Base-by-base conservation (phyloP, 805 yeast genomes). In the Candida coquimbonensis region DNA sequence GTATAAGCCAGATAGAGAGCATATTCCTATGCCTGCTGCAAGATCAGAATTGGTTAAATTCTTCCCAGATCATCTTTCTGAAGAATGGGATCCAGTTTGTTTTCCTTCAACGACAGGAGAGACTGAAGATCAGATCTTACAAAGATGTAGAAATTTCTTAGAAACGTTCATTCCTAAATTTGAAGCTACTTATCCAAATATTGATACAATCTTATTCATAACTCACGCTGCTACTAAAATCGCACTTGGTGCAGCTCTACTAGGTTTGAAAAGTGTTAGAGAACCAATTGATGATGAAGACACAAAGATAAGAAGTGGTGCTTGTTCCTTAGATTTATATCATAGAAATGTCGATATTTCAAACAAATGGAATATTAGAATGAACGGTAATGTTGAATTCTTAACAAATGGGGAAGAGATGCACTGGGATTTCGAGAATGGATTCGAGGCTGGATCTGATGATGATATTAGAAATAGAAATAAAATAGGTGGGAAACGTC, bases 181-280 rank as follows among this genome's bases (percentile, higher is more conserved):
- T 44, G 83, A 82, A 51, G 48, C 56, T 8, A 66, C 72, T 48
- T 74, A 66, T 55, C 95, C 96, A 0, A 67, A 78, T 2, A 68
- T 79, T 31, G 78, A 80, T 34, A 70, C 80, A 0, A 68, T 93
- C 8, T 56, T 93, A 21, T 66, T 91, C n/a, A 81, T 87, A 26
- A 81, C 96, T 5, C 98, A 93, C 65, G 99, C 98, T 1, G 97
- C 98, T 4, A 76, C 95, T 6, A 87, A 88, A 62, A 87, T 89
- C 49, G 90, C 95, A 0, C 67, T 91, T 16, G 96, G 96, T 5
- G 78, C 87, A 78, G 74, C 85, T 1, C 67, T 91, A 14, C 58
- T 84, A 56, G 80, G 80, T 0, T 75, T 73, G 45, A 43, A 59
- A 0, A 67, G 69, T 36, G 77, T 77, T 19, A 72, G 76, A 38